phyloP scores from a whole-genome alignment of 192 early-diverging fungal species.

The Borealophlyctis nickersoniae region DNA sequence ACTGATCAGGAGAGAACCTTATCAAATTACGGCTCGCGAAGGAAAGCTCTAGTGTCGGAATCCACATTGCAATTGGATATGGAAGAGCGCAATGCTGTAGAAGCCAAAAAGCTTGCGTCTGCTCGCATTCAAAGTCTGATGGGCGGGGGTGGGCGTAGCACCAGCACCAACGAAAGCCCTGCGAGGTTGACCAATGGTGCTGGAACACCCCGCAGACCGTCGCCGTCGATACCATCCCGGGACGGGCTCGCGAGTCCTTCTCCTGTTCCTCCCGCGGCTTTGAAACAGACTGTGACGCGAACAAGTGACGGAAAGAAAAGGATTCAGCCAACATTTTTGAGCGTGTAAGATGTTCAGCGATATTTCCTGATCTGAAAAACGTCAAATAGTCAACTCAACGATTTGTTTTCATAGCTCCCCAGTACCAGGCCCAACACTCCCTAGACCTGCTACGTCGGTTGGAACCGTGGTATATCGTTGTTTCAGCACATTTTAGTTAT shows the following conservation, averaged over 20 bases:
- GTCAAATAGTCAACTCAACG: no score
- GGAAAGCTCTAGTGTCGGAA: background rate
- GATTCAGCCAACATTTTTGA: conserved; percentile 62
- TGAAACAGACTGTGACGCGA: conserved; percentile 57
- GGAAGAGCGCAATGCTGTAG: background rate
- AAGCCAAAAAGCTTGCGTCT: background rate
- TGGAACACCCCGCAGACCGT: no score
- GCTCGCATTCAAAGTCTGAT: background rate
- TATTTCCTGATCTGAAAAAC: no score
- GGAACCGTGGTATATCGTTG: no score
- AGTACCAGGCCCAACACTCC: no score
- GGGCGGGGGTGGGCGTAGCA: no score
- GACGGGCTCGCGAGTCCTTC: conserved; percentile 5
- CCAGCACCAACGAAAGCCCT: no score
- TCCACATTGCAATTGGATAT: background rate
- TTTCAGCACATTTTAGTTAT: no score
- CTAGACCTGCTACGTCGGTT: no score
- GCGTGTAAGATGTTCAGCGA: conserved; percentile 21
- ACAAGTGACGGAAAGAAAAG: conserved; percentile 82
- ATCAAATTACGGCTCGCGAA: background rate
- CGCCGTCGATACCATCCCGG: no score
- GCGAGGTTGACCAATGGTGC: no score
- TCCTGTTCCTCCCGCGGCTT: background rate
- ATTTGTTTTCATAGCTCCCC: no score
- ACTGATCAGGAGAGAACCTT: background rate